Conservation (phyloP, 2,329 filamentous ascomycete genomes). For the Drechslerella coelobrocha region DNA sequence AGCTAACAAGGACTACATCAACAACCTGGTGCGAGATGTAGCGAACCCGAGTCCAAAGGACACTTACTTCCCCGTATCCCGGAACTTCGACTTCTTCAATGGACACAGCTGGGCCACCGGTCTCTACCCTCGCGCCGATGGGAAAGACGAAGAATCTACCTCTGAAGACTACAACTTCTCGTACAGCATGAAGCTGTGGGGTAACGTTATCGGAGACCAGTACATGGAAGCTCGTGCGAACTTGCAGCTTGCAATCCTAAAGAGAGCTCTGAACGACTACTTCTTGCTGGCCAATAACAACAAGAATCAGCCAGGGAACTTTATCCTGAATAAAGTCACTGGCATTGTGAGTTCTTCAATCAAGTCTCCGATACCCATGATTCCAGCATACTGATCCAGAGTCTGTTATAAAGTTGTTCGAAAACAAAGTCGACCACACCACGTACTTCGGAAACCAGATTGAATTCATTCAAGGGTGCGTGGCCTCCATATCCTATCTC, state of each 20-base stretch:
- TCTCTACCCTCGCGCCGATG: conserved; percentile 72
- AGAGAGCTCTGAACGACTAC: conserved; percentile 76
- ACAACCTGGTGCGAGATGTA: conserved; percentile 80
- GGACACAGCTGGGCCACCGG: conserved; percentile 85
- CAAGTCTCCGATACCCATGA: conserved; percentile 61
- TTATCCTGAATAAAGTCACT: conserved; percentile 74
- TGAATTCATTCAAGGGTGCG: conserved; percentile 71
- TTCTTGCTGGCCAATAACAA: conserved; percentile 80
- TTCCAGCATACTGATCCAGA: conserved; percentile 57
- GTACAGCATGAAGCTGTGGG: conserved; percentile 95
- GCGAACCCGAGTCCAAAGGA: conserved; percentile 78
- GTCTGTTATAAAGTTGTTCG: conserved; percentile 69
- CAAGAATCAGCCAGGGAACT: conserved; percentile 73
- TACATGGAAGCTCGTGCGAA: conserved; percentile 84
- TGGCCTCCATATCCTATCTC: conserved; percentile 55
- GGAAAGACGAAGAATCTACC: conserved; percentile 85
- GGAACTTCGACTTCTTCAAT: conserved; percentile 91
- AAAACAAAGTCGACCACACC: conserved; percentile 93
- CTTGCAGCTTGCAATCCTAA: conserved; percentile 80
- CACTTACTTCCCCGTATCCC: conserved; percentile 77
- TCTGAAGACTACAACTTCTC: conserved; percentile 88
- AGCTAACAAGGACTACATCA: conserved; percentile 78
- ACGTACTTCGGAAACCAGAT: conserved; percentile 82
- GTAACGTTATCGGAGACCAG: conserved; percentile 73
- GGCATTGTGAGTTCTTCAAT: conserved; percentile 57